These are phyloP conservation scores for Pseudonectria foliicola DNA, from an alignment of 2,329 filamentous ascomycete species.

Conservation along the genomic window DNA sequence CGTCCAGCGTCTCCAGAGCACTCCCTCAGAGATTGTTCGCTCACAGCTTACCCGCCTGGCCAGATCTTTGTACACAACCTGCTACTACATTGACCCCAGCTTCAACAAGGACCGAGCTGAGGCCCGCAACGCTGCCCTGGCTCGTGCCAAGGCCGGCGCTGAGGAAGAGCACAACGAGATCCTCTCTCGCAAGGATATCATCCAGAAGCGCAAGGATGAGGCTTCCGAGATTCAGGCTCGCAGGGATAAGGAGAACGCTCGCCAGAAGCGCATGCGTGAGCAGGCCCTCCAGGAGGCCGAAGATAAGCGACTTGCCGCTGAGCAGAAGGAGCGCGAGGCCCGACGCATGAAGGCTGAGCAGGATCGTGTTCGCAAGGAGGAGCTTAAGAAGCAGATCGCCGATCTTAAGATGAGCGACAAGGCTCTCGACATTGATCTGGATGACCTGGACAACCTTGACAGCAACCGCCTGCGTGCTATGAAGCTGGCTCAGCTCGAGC, in stretches of 20 bases:
- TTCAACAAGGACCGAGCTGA: conserved; percentile 77
- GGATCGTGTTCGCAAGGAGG: conserved; percentile 83
- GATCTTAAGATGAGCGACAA: conserved; percentile 88
- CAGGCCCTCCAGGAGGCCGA: conserved; percentile 88
- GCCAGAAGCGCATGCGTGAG: conserved; percentile 76
- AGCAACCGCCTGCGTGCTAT: conserved; percentile 85
- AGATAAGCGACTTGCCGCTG: conserved; percentile 78
- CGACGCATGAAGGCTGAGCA: conserved; percentile 81
- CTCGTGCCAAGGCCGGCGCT: conserved; percentile 78
- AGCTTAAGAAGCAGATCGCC: conserved; percentile 85
- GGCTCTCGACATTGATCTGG: conserved; percentile 65
- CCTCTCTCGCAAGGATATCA: conserved; percentile 78
- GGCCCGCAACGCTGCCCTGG: conserved; percentile 72
- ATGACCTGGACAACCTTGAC: conserved; percentile 80
- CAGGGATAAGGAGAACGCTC: conserved; percentile 88
- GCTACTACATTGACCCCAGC: conserved; percentile 87
- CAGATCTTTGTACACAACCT: conserved; percentile 85
- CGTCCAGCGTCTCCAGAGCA: conserved; percentile 94
- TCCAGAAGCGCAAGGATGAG: conserved; percentile 94
- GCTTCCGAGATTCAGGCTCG: conserved; percentile 82
- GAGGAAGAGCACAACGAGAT: conserved; percentile 85
- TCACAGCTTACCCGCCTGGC: conserved; percentile 88
- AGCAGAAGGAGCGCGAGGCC: conserved; percentile 84
- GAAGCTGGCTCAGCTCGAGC: conserved; percentile 92
- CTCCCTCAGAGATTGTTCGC: conserved; percentile 93